Percentiles rank a stretch among this genome's conserved stretches.
phyloP scores from a whole-genome alignment of 768 basidiomycete genomes.

The Leccinum sublutescens region DNA sequence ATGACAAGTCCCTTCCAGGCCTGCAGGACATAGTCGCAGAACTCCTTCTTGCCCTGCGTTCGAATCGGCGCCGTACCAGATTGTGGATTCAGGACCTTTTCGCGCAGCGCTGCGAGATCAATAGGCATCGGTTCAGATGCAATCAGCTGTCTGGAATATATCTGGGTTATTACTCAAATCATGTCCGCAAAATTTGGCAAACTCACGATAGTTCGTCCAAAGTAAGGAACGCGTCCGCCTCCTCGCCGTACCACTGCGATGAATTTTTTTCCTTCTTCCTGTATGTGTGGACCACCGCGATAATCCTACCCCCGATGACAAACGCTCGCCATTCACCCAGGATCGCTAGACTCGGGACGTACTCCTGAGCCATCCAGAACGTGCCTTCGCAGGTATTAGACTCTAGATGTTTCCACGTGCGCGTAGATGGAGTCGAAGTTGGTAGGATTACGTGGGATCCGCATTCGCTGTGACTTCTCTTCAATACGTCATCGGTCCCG shows the following conservation, averaged over 20 bases:
- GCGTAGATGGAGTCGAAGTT: neutral
- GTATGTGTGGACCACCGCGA: neutral
- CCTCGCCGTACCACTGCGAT: neutral
- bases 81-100: neutral
- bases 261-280: neutral
- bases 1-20: neutral
- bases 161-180: no score
- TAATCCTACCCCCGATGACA: neutral
- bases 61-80: neutral
- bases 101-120: neutral
- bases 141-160: neutral
- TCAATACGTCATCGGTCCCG: neutral
- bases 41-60: neutral
- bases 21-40: neutral
- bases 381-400: neutral
- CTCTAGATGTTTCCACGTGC: neutral
- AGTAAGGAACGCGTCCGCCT: neutral
- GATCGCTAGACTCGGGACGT: neutral
- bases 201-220: slow-evolving; percentile 2
- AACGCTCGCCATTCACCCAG: slow-evolving; percentile 5
- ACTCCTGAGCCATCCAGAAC: slow-evolving; percentile 10
- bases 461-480: neutral
- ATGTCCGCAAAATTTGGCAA: no score
- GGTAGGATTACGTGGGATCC: neutral
- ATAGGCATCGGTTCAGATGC: neutral